phyloP scores from a whole-genome alignment of 2,329 filamentous ascomycete genomes.

The Daldinia eschscholtzii region DNA sequence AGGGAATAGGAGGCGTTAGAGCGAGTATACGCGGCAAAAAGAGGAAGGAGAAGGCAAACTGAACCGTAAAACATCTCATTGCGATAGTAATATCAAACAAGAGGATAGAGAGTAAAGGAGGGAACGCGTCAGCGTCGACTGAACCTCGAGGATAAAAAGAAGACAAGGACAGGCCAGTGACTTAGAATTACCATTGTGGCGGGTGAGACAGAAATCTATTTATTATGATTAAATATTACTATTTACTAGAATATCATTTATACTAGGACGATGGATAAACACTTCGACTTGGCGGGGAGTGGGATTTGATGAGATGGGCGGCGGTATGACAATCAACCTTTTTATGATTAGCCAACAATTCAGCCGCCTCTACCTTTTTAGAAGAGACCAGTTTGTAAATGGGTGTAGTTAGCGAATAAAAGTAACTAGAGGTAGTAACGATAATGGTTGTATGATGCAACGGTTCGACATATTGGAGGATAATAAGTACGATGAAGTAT shows the following conservation, averaged over 20 bases:
- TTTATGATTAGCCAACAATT: constrained; percentile 3
- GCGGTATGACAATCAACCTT: background rate
- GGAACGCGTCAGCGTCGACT: background rate
- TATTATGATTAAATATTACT: constrained; percentile 10
- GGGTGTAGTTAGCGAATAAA: too few species aligned
- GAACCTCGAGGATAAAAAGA: constrained; percentile 5
- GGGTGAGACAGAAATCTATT: constrained; percentile 24
- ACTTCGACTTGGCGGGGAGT: constrained; percentile 8
- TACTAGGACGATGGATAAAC: constrained; percentile 1
- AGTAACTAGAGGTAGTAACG: background rate
- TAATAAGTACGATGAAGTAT: background rate
- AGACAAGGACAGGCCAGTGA: constrained; percentile 9
- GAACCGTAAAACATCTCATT: constrained; percentile 35
- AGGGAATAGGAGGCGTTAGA: constrained; percentile 40
- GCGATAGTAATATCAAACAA: constrained; percentile 5
- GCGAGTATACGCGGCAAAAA: constrained; percentile 32
- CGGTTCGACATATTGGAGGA: background rate
- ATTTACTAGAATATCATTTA: constrained; percentile 11
- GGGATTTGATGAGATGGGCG: constrained; percentile 1
- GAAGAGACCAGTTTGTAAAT: background rate
- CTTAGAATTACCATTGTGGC: constrained; percentile 2
- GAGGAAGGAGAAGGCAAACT: constrained; percentile 21
- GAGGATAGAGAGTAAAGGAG: constrained; percentile 8
- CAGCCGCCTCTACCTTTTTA: background rate
- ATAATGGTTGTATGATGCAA: background rate